Evolutionary conservation across 2,329 filamentous ascomycete species (phyloP).

Genomic region (Lasiodiplodia hormozganensis): DNA sequence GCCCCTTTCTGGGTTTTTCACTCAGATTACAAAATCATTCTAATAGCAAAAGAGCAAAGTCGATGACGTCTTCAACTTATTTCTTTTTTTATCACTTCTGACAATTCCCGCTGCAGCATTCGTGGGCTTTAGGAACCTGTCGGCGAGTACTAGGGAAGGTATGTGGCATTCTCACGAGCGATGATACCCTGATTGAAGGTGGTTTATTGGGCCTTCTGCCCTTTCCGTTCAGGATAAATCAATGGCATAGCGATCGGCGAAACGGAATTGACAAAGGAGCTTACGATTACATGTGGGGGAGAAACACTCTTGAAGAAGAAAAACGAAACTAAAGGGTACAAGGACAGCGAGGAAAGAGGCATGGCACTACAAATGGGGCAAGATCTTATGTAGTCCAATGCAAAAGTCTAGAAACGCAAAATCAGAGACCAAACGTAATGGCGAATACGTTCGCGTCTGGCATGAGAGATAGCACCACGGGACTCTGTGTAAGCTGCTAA

Average conservation of each 20-base stretch:
- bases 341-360: too few species aligned
- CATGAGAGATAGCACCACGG: neutral
- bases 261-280: neutral
- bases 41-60: neutral
- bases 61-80: neutral
- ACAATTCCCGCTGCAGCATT: neutral
- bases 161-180: neutral
- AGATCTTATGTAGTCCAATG: neutral
- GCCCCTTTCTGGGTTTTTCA: neutral
- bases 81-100: neutral
- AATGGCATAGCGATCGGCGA: neutral
- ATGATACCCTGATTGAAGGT: neutral
- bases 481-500: too few species aligned
- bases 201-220: neutral
- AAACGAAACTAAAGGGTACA: neutral
- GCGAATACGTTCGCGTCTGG: neutral
- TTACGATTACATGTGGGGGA: neutral
- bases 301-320: neutral
- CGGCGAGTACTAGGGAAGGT: neutral
- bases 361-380: neutral
- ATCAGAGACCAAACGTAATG: neutral
- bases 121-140: neutral
- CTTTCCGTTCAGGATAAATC: neutral
- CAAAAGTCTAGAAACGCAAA: neutral
- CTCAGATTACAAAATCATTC: neutral